Evolutionary conservation across 192 early-diverging fungal genomes (phyloP), one percentile per base, ranked within the genome.

Genomic region (Dispira parvispora): DNA sequence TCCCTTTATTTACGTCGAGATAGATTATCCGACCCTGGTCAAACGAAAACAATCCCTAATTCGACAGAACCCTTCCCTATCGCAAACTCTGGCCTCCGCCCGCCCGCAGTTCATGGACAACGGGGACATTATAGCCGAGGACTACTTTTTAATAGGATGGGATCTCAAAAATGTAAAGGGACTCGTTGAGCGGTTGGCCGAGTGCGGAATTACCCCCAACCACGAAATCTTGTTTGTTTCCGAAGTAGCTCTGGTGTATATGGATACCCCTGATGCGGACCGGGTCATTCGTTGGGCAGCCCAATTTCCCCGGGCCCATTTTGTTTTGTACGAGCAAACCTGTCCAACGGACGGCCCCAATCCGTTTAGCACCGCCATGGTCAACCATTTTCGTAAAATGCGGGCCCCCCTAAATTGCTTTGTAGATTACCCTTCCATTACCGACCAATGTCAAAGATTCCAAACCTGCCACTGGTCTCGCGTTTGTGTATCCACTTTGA

Each of bases 241-340:
- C 9, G 58, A 61, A 44, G 58, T 61, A 14, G 58, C 58, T 0
- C 43, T 61, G 38, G 58, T 61, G 13, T 61, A 61, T n/a, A 61
- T 61, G 58, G 58, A 43, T 21, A 42, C 58, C n/a, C 20, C n/a
- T 8, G 58, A 61, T 44, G 38, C 58, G 8, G 58, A 61, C 42
- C 26, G 12, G 26, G 58, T 61, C 3, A 43, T 61, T n/a, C 58
- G n/a, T 16, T 61, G 58, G 58, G 58, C 58, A 0, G 42, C 38
- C 12, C n/a, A 43, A 20, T 61, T 45, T 20, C 58, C 58, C 9
- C 42, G 10, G 16, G 58, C 26, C 18, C 58, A 43, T 10, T 45
- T 61, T 45, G 58, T 61, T 0, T 13, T 61, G 14, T 61, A 61
- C n/a, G 58, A 61, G 25, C 58, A 61, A 38, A 61, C 58, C n/a